Evolutionary conservation across 192 early-diverging fungal genomes (phyloP).

Genomic region (Obelidium mucronatum): DNA sequence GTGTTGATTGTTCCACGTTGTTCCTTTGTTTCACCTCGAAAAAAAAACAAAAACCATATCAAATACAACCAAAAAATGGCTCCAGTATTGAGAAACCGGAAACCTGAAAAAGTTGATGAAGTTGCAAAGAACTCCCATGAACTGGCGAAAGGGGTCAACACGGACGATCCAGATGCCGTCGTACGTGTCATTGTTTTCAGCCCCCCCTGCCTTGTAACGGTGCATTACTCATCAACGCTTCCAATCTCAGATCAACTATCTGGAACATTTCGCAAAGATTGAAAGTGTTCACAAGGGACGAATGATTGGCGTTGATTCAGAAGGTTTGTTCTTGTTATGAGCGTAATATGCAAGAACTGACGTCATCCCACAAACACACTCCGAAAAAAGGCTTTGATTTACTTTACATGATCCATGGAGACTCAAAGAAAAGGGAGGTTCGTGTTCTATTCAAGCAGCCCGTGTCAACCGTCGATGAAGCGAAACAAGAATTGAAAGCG

Average conservation of each 20-base stretch:
- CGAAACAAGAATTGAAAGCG: conserved; percentile 3
- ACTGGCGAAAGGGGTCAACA: conserved; percentile 31
- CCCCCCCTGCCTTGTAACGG: neutral
- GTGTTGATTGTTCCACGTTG: neutral
- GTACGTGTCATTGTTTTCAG: neutral
- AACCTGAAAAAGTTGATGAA: conserved; percentile 9
- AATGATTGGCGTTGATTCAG: conserved; percentile 30
- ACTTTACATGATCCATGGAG: conserved; percentile 22
- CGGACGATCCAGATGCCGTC: conserved; percentile 25
- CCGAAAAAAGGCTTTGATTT: conserved; percentile 21
- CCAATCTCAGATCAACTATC: conserved; percentile 26
- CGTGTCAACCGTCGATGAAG: conserved; percentile 24
- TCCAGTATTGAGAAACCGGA: conserved; percentile 5
- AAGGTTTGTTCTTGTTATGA: conserved; percentile 21
- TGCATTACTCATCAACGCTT: neutral
- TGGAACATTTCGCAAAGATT: conserved; percentile 34
- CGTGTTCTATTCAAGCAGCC: conserved; percentile 21
- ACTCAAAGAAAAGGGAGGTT: conserved; percentile 11
- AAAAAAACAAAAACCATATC: neutral
- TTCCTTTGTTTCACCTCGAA: neutral
- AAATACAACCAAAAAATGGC: conserved; percentile 14
- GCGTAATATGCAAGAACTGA: neutral
- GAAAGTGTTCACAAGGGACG: conserved; percentile 13
- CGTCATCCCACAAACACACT: neutral
- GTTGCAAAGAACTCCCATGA: conserved; percentile 28